These are phyloP conservation scores for Phytophthora aleatoria DNA, from an alignment of 352 stramenopile species.

Conservation along the genomic window DNA sequence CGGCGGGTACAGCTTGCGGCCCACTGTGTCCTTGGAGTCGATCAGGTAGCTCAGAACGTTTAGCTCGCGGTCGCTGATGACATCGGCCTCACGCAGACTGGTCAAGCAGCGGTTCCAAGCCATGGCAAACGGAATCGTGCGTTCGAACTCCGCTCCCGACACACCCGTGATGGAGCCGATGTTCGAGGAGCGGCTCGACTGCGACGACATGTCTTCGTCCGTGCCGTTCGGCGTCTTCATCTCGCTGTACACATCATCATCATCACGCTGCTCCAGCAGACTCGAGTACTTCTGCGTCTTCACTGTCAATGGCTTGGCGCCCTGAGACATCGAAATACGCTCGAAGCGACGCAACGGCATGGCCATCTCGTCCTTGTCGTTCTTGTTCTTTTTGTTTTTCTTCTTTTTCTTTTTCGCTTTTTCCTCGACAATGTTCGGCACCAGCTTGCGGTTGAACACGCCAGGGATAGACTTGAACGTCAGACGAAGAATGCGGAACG, in stretches of 20 bases:
- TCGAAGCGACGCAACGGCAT: conserved; percentile 77
- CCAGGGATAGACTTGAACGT: conserved; percentile 86
- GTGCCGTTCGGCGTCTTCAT: conserved; percentile 66
- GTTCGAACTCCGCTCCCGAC: conserved; percentile 79
- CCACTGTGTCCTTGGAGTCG: conserved; percentile 72
- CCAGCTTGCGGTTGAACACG: conserved; percentile 87
- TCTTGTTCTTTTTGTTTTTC: conserved; percentile 48
- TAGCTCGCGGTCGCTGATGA: conserved; percentile 81
- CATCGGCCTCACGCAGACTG: conserved; percentile 76
- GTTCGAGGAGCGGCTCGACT: conserved; percentile 56
- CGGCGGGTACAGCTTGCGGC: conserved; percentile 75
- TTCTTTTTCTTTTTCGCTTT: conserved; percentile 78
- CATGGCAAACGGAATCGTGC: conserved; percentile 86
- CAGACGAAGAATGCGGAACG: conserved; percentile 81
- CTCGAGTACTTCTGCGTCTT: conserved; percentile 84
- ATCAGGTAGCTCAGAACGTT: conserved; percentile 88
- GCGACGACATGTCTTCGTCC: conserved; percentile 59
- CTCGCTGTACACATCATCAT: conserved; percentile 61
- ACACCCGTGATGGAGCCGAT: conserved; percentile 78
- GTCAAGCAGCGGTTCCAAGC: conserved; percentile 82
- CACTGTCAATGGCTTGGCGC: conserved; percentile 74
- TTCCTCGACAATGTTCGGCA: conserved; percentile 83
- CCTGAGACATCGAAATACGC: conserved; percentile 82
- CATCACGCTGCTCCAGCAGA: conserved; percentile 64
- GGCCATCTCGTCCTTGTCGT: conserved; percentile 62